Base-by-base conservation (phyloP, 768 basidiomycete genomes). In the Crucibulum laeve region DNA sequence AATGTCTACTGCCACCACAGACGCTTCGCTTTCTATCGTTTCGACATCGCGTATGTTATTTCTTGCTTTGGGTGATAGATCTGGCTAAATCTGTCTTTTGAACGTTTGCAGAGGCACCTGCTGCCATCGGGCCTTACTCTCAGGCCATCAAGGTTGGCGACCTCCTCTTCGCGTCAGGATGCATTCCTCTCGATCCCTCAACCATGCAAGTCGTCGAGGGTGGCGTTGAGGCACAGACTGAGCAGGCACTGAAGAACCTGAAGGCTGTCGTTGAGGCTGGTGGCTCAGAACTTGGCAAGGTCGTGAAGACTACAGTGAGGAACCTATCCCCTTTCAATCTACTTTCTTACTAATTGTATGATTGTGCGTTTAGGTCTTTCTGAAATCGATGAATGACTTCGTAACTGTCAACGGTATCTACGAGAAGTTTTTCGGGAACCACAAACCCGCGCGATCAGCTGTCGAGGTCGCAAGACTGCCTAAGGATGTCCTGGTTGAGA, bases 381-480 rank as follows among this genome's bases (percentile, higher is more conserved):
- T 98, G 60, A 91, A 95, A 63, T 70, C 78, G 49, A 94, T 98
- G 91, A 72, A 89, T 52, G 89, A 99, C 63, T 98, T 98, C 58
- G 80, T 58, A 3, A 68, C 75, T 30, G 80, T 96, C 55, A 97
- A 97, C 62, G 77, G 64, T 13, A 71, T 92, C 49, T 98, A 96
- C 61, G 77, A 78, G 25, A 70, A 78, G 43, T 85, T 89, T 65
- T 97, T 98, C 59, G 92, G 89, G 7, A 74, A 79, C 24, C 89
- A 94, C 69, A 93, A 89, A 64, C 95, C 96, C 37, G 93, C 96
- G 3, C 75, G 96, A 48, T 92, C 92, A 23, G 82, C 87, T 24
- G 90, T 99, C 41, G 91, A 97, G 69, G 91, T 92, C 24, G 71
- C 85, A 25, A 74, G 91, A 35, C 74, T 98, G 42, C 95, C 95